Percentiles rank a stretch among this genome's conserved stretches.
Evolutionary conservation across 1,284 basidiomycete genomes (phyloP).

Genomic region (Takashimella tepidaria): DNA sequence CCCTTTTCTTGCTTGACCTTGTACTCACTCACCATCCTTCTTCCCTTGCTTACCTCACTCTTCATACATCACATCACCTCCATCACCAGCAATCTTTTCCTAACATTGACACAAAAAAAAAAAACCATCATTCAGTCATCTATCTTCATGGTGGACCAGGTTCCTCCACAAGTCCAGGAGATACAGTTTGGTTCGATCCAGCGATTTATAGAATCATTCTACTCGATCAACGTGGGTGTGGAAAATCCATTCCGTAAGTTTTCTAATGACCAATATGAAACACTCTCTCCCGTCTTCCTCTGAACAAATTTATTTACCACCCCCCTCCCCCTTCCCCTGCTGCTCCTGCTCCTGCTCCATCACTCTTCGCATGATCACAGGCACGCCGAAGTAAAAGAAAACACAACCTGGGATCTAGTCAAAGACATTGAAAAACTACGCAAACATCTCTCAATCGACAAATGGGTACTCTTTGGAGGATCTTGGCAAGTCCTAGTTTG

Average conservation of each 20-base stretch:
- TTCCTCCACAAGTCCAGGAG: conserved; percentile 46
- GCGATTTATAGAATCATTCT: conserved; percentile 63
- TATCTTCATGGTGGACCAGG: conserved; percentile 32
- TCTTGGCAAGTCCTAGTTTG: conserved; percentile 62
- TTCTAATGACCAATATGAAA: background rate
- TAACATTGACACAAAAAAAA: background rate
- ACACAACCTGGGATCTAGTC: conserved; percentile 93
- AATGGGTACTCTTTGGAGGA: conserved; percentile 89
- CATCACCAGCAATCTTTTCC: background rate
- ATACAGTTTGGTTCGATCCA: conserved; percentile 77
- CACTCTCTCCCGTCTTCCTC: background rate
- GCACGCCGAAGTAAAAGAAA: conserved; percentile 70
- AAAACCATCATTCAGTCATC: background rate
- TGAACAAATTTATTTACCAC: background rate
- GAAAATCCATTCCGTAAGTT: conserved; percentile 70
- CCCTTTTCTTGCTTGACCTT: background rate
- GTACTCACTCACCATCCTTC: background rate
- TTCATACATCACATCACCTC: background rate
- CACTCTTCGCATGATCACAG: conserved; percentile 44
- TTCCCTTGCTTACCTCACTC: conserved; percentile 1
- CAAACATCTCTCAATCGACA: conserved; percentile 65
- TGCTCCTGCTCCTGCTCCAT: too few species aligned
- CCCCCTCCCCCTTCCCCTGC: too few species aligned
- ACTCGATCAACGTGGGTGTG: conserved; percentile 79
- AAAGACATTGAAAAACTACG: conserved; percentile 81